Percentiles rank a stretch among this genome's conserved stretches.
Evolutionary conservation across 2,329 filamentous ascomycete genomes (phyloP).

Genomic region (Lecanoromycetidae sp.): DNA sequence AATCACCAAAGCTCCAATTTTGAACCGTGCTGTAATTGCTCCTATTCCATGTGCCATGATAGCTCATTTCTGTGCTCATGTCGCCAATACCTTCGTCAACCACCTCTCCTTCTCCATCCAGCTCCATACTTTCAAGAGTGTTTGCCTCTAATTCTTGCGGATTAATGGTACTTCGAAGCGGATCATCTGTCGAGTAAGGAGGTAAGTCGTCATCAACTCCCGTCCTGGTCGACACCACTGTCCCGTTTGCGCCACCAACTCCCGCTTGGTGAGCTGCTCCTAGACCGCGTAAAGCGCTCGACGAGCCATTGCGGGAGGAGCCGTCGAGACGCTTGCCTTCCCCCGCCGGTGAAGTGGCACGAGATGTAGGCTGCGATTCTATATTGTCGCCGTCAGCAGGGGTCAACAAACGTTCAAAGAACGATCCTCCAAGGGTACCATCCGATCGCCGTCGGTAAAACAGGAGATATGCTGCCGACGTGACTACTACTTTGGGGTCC

Average conservation of each 20-base stretch:
- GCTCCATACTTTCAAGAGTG: conserved; percentile 26
- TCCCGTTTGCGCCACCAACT: conserved; percentile 43
- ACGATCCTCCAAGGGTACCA: conserved; percentile 63
- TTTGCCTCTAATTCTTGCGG: conserved; percentile 17
- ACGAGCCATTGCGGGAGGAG: conserved; percentile 82
- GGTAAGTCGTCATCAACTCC: conserved; percentile 21
- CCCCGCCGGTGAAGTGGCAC: conserved; percentile 49
- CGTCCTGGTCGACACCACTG: conserved; percentile 12
- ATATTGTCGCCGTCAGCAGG: conserved; percentile 46
- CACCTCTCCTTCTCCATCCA: conserved; percentile 27
- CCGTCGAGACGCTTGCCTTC: conserved; percentile 78
- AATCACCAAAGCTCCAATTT: conserved; percentile 3
- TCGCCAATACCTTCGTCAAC: conserved; percentile 20
- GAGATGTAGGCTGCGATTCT: conserved; percentile 32
- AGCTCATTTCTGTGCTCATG: conserved; percentile 32
- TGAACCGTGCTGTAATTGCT: neutral
- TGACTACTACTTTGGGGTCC: conserved; percentile 53
- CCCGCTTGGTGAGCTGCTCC: conserved; percentile 59
- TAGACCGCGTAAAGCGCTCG: conserved; percentile 71
- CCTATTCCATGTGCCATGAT: conserved; percentile 19
- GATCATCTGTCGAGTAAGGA: conserved; percentile 22
- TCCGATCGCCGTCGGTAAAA: conserved; percentile 87
- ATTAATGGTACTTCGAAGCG: neutral
- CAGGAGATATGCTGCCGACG: conserved; percentile 72
- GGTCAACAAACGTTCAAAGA: conserved; percentile 58